A percentile compares a stretch with the other conserved stretches of the same genome.
Evolutionary conservation across 108 stramenopile species (phyloP).

Genomic region (Nannochloropsis gaditana): DNA sequence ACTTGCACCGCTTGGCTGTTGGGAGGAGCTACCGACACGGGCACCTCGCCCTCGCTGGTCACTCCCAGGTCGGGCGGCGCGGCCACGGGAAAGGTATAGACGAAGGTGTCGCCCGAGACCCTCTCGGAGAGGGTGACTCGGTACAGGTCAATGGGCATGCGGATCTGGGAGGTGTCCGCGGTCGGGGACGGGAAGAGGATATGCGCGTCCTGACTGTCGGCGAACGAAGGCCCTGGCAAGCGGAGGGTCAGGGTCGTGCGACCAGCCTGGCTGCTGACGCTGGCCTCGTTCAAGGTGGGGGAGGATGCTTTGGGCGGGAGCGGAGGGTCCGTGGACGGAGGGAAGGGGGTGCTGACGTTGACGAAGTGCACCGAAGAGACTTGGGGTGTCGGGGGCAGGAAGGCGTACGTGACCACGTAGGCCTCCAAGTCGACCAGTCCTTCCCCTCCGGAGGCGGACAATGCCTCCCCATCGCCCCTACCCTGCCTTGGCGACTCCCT

Average conservation of each 20-base stretch:
- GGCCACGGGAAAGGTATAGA: background rate
- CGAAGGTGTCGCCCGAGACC: background rate
- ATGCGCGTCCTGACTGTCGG: background rate
- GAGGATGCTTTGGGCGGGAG: background rate
- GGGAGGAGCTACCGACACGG: background rate
- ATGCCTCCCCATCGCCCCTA: background rate
- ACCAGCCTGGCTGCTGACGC: background rate
- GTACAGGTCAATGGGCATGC: background rate
- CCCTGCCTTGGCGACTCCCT: background rate
- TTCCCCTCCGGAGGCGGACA: background rate
- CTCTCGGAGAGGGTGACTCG: background rate
- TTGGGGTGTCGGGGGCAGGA: background rate
- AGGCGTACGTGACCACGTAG: background rate
- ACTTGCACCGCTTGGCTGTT: constrained; percentile 2
- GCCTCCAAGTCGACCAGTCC: background rate
- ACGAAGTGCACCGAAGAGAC: background rate
- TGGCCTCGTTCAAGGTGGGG: background rate
- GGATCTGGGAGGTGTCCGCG: background rate
- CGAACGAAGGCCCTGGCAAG: background rate
- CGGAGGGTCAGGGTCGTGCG: background rate
- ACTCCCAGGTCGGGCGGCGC: background rate
- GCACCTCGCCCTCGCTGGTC: background rate
- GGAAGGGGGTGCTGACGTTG: background rate
- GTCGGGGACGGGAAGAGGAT: background rate
- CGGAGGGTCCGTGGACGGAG: background rate